Base-by-base conservation (phyloP, 2,329 filamentous ascomycete species). In the Calonectria honghensis region DNA sequence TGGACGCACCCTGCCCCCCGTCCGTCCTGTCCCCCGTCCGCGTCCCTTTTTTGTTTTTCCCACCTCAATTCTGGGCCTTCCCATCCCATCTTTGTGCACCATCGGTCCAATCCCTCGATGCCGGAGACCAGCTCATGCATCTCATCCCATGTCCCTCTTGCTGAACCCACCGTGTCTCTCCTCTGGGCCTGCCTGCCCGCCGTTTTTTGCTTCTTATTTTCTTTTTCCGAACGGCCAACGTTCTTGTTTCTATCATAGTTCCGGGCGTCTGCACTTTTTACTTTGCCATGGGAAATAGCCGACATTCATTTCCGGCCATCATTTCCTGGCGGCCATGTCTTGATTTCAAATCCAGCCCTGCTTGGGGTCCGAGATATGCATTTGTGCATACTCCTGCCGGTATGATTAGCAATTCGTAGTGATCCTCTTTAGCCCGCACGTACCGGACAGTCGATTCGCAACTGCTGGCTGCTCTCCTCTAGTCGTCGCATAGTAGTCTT, bases 131-230 rank as follows among this genome's bases (percentile, higher is more conserved):
- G 63, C 71, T 54, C 54, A 37, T 61, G 52, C 37, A 48, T 64
- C 61, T 64, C 68, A 70, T 70, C 57, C 59, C 59, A 70, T 48
- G 57, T 69, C 51, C 71, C 68, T 73, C 65, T 69, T 64, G 45
- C 37, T 31, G 66, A 64, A 45, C 48, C 52, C 35, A 54, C 65
- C 27, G 48, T 41, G 50, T 51, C 65, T 57, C 50, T 54, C 31
- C 63, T 48, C 45, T 24, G 11, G 45, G 45, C 45, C 45, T 48
- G 45, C 70, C 41, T 59, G 41, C 32, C 35, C 64, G 52, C 45
- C 24, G 37, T 50, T 37, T 57, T 61, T 68, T 61, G 67, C 59
- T 64, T 68, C 64, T 63, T 72, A 45, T 61, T 48, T 69, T 63
- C 41, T 69, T 64, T 41, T 70, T 52, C 52, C 37, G 48, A 48